Evolutionary conservation across 2,329 filamentous ascomycete genomes (phyloP).

Genomic region (Whalleya microplaca): DNA sequence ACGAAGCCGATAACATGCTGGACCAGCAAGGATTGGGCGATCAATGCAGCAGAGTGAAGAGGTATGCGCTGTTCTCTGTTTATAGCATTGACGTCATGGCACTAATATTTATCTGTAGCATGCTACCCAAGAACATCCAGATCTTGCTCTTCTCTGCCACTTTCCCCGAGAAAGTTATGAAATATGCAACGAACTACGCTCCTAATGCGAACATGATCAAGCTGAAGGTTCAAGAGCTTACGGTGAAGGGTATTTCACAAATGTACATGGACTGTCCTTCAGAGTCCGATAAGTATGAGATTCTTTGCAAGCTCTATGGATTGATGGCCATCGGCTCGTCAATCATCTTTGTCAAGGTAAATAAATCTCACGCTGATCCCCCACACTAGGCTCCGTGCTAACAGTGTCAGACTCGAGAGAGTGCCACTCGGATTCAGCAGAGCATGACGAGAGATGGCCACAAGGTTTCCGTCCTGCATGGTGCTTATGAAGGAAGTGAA

Average conservation of each 20-base stretch:
- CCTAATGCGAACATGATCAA: constrained; percentile 86
- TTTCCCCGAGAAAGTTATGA: constrained; percentile 82
- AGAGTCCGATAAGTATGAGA: constrained; percentile 82
- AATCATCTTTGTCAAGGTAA: constrained; percentile 94
- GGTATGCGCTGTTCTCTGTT: constrained; percentile 52
- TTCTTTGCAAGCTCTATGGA: constrained; percentile 90
- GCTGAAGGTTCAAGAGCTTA: constrained; percentile 86
- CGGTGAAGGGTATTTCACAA: constrained; percentile 95
- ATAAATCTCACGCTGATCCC: constrained; percentile 25
- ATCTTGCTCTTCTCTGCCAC: constrained; percentile 96
- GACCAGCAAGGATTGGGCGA: constrained; percentile 94
- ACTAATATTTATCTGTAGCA: constrained; percentile 51
- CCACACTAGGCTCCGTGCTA: constrained; percentile 9
- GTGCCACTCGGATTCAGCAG: constrained; percentile 80
- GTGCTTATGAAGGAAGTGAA: constrained; percentile 80
- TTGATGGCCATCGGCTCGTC: constrained; percentile 96
- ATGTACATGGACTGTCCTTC: constrained; percentile 93
- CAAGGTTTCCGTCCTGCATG: constrained; percentile 87
- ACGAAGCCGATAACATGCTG: constrained; percentile 99
- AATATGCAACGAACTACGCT: constrained; percentile 83
- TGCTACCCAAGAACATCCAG: constrained; percentile 77
- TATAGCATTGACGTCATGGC: neutral
- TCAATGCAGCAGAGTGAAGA: constrained; percentile 89
- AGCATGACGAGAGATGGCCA: constrained; percentile 90
- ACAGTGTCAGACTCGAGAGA: constrained; percentile 72